Evolutionary conservation across 352 stramenopile genomes (phyloP), one percentile per base, ranked within the genome.

Genomic region (Globisporangium spiculum): DNA sequence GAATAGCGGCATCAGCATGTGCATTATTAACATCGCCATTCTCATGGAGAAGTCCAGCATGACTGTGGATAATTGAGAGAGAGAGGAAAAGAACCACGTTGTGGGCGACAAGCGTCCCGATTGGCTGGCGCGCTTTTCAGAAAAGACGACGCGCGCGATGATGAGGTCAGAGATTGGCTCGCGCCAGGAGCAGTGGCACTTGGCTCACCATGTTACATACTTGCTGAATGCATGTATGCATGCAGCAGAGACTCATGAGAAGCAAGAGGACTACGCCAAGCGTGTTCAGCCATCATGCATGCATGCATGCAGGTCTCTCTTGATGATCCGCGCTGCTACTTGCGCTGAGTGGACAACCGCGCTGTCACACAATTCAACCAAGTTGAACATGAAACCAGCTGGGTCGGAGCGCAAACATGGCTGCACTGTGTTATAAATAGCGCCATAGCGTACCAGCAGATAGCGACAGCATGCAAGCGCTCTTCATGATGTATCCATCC

Each of bases 351-450:
- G 30, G 4, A 32, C 30, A 2, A 46, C 12, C 38, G 38, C 38
- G 10, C 38, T 14, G 24, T 16, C 20, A 27, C 38, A 48, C 38
- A n/a, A 48, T 50, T 4, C 7, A 41, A 30, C 30, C 55, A 46
- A 30, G 55, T 46, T 61, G 55, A 61, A 60, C 27, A 60, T 44
- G 55, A 44, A 60, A 46, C 20, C 20, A 61, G 55, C 55, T 61
- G 55, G 12, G 44, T 52, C 41, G 1, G 41, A 50, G 44, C 44
- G 16, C 41, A 50, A 52, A 27, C 27, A 27, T 44, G 30, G 55
- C 30, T 44, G 27, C 55, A 60, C 27, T n/a, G 30, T 60, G 27
- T 22, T 46, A 60, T 46, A 60, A 46, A 60, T 60, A 60, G 55
- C 27, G 54, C 30, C n/a, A 34, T 24, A 7, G n/a, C 52, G n/a